Base-by-base conservation (phyloP, 2,329 filamentous ascomycete species). In the Cladophialophora yegresii region DNA sequence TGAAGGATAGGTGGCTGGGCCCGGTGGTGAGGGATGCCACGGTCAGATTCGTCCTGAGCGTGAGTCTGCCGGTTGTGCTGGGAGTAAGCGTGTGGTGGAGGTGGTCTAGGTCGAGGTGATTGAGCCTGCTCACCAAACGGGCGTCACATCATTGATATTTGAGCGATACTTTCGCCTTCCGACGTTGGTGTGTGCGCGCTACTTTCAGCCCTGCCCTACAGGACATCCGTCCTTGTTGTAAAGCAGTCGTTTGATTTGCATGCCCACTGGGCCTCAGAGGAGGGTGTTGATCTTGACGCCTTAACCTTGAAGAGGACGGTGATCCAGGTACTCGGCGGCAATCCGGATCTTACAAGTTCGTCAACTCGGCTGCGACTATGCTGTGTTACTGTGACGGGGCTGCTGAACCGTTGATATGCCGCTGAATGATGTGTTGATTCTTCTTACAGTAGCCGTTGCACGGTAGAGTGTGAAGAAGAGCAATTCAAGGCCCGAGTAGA, bases 31-130 rank as follows among this genome's bases (percentile, higher is more conserved):
- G n/a, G n/a, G 45, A 58, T 12, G 56, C 56, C 1, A 49, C 22
- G 23, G 33, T 50, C 26, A 58, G 50, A 13, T 32, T 58, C 23
- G 43, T 30, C 16, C 32, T 58, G 56, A 58, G 43, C 33, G 56
- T 58, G 43, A 30, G 20, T 26, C 13, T 58, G 10, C 45, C 45
- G 28, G 23, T 40, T 26, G 57, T 20, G 1, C 13, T 51, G n/a
- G 47, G 47, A 36, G 13, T n/a, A 7, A n/a, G 43, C 8, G 23
- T 12, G 20, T 51, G 43, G 57, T 59, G 47, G 57, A 59, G 33
- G 33, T 51, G 40, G 55, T 47, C 40, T 33, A 28, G 22, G 22
- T 20, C 26, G 13, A 32, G 54, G 4, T 58, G 55, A 58, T 30
- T 9, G 45, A 30, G 4, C 2, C 16, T 13, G 36, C 8, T 8